phyloP scores from a whole-genome alignment of 192 early-diverging fungal genomes.

The Coemansia sp. region DNA sequence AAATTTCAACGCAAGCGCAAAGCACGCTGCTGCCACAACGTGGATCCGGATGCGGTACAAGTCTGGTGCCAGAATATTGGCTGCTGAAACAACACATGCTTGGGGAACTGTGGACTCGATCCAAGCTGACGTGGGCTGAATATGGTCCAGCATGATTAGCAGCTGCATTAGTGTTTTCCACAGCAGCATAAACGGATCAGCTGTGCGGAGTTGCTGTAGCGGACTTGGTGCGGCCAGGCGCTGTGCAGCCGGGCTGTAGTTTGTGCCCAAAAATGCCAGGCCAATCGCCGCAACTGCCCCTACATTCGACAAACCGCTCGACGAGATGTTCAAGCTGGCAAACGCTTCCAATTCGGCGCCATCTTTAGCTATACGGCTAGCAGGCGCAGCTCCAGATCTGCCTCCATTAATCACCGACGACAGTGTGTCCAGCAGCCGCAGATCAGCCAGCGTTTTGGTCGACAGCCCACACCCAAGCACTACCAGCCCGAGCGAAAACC shows the following conservation, averaged over 20 bases:
- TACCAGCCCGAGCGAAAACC: slow-evolving; percentile 84
- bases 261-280: slow-evolving; percentile 80
- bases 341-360: slow-evolving; percentile 12
- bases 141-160: slow-evolving; percentile 75
- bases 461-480: slow-evolving; percentile 65
- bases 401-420: slow-evolving; percentile 41
- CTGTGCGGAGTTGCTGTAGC: slow-evolving; percentile 60
- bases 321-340: slow-evolving; percentile 10
- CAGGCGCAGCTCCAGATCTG: neutral
- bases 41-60: slow-evolving; percentile 34
- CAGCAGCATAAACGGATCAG: slow-evolving; percentile 72
- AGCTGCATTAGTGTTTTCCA: slow-evolving; percentile 66
- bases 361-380: neutral
- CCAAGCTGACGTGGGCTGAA: slow-evolving; percentile 68
- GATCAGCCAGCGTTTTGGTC: slow-evolving; percentile 55
- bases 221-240: slow-evolving; percentile 65
- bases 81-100: neutral
- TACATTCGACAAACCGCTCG: slow-evolving; percentile 22
- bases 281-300: slow-evolving; percentile 79
- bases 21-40: slow-evolving; percentile 32
- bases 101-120: slow-evolving; percentile 44
- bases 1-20: slow-evolving; percentile 39
- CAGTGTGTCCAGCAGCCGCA: slow-evolving; percentile 61
- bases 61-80: slow-evolving; percentile 12
- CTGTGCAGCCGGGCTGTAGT: slow-evolving; percentile 64